These are phyloP conservation scores for Kodamaea kakaduensis DNA, from an alignment of 805 yeast genomes.

Conservation along the genomic window DNA sequence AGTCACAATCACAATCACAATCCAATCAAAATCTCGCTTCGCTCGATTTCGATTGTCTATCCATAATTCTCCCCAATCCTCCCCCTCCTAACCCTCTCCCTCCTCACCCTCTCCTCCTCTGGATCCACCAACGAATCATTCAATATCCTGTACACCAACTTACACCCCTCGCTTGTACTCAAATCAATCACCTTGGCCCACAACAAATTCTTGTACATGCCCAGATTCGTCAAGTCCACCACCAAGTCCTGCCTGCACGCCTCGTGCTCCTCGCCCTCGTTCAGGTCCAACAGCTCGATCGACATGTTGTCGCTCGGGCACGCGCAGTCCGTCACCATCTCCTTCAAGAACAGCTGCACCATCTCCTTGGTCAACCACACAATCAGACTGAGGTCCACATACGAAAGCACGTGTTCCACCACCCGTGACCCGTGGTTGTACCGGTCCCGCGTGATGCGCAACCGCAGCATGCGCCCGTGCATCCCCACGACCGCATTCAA, in stretches of 20 bases:
- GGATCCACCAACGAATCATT: constrained; percentile 27
- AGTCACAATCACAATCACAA: too few species aligned
- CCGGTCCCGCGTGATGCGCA: constrained; percentile 6
- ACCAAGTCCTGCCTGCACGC: constrained; percentile 18
- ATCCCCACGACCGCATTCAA: constrained; percentile 24
- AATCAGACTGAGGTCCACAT: constrained; percentile 41
- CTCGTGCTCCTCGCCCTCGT: constrained; percentile 6
- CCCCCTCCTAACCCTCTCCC: constrained; percentile 38
- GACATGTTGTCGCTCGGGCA: constrained; percentile 10
- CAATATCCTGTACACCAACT: constrained; percentile 27
- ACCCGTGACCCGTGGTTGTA: constrained; percentile 1
- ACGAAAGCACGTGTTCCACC: constrained; percentile 10
- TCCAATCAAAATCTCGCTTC: too few species aligned
- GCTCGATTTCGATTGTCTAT: too few species aligned
- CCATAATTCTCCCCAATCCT: constrained; percentile 41
- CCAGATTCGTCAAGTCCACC: constrained; percentile 45
- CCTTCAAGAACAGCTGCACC: constrained; percentile 32
- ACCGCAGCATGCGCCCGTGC: constrained; percentile 17
- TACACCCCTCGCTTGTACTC: constrained; percentile 21
- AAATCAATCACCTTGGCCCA: constrained; percentile 42
- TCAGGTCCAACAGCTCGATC: constrained; percentile 2
- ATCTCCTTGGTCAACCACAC: constrained; percentile 45
- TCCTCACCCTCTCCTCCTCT: constrained; percentile 26
- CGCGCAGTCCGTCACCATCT: constrained; percentile 18
- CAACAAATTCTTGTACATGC: constrained; percentile 44